Evolutionary conservation across 495 filamentous ascomycete species (phyloP), one percentile per base, ranked within the genome.

Genomic region (Aspergillus kassunensis): DNA sequence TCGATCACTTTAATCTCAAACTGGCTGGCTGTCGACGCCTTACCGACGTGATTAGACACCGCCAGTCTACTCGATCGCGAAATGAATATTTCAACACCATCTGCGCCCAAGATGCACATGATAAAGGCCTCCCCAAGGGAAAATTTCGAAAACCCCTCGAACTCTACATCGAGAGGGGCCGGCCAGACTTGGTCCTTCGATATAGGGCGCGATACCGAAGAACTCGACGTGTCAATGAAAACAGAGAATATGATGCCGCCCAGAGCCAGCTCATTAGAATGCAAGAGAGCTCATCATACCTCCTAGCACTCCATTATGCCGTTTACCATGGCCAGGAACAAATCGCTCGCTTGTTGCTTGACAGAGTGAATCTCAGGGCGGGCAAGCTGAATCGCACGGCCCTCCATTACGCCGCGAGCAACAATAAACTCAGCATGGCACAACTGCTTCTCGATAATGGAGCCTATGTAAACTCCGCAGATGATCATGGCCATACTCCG

Each of bases 351-450:
- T 25, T 42, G 1, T 33, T 42, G 23, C 3, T 30, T 5, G 23
- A 41, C 15, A 2, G 47, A 18, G 35, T 50, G 23, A 37, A 50
- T 42, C 35, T 50, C 1, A 20, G 47, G n/a, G 13, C 47, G n/a
- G 47, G 47, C 5, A 33, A n/a, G 21, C 9, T 21, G 2, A 8
- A 29, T 4, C 27, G 29, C 2, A 46, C 44, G 7, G 44, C 44
- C 12, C 27, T 46, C 12, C 44, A 46, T n/a, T 46, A 41, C 12
- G 47, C 47, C 8, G 47, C 47, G 5, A 20, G 9, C 1, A 19
- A 3, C 23, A 42, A 41, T 15, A 35, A 41, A 16, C 23, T 41
- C 1, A 23, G 16, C 3, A 30, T 40, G 1, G 47, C 36, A 9
- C 15, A 19, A 21, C 3, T 41, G 2, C 47, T 50, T 19, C 10